Evolutionary conservation across 495 filamentous ascomycete genomes (phyloP).

Genomic region (Neurospora tetraspora): DNA sequence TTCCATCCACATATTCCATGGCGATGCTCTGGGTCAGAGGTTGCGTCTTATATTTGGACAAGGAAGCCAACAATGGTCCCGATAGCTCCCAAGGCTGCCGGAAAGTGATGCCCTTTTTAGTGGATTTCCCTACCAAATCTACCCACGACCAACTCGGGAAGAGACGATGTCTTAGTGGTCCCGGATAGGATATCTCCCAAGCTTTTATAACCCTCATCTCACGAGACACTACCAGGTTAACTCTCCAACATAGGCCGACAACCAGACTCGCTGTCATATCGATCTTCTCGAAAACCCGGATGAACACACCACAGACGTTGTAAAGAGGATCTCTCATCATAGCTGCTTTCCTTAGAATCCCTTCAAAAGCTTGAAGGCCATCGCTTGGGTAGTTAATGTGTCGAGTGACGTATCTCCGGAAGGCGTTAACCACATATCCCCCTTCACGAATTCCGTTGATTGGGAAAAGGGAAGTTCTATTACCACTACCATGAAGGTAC

Average conservation of each 20-base stretch:
- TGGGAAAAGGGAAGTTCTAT: background rate
- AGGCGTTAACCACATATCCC: background rate
- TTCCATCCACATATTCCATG: background rate
- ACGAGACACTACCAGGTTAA: background rate
- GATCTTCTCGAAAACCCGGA: background rate
- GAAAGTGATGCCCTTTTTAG: background rate
- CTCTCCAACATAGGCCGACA: background rate
- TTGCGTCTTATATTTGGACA: too few species aligned
- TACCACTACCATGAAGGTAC: background rate
- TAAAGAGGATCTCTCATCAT: accelerated
- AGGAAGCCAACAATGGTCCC: too few species aligned
- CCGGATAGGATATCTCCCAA: background rate
- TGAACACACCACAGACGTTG: background rate
- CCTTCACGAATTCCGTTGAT: background rate
- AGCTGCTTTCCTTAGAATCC: background rate
- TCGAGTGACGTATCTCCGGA: background rate
- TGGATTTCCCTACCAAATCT: background rate
- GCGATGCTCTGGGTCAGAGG: background rate
- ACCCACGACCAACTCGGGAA: background rate
- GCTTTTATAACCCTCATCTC: background rate
- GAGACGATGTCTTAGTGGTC: background rate
- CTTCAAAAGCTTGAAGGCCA: background rate
- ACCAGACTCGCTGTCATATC: background rate
- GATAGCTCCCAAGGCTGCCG: background rate
- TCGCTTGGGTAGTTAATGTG: background rate